These are phyloP conservation scores for Stramenopiles sp. DNA, from an alignment of 352 stramenopile species.

Conservation along the genomic window DNA sequence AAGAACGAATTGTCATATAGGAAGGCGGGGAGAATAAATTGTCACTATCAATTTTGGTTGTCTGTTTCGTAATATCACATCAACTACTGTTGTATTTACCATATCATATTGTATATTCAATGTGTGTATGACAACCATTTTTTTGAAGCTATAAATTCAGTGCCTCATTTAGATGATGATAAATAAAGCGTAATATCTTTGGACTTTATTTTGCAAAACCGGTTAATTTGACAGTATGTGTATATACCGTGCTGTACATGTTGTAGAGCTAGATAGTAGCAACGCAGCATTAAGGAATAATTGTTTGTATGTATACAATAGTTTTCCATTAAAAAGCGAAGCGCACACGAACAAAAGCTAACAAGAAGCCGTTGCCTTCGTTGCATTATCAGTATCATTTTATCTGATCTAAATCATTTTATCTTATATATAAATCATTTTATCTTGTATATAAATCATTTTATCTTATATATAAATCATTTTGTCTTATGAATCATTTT, in stretches of 20 bases:
- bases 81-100: slow-evolving; percentile 10
- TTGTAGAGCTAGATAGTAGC: slow-evolving; percentile 10
- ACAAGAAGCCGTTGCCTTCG: slow-evolving; percentile 8
- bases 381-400: slow-evolving; percentile 11
- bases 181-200: slow-evolving; percentile 11
- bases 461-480: slow-evolving; percentile 12
- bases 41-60: slow-evolving; percentile 10
- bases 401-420: slow-evolving; percentile 11
- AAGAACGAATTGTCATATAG: slow-evolving; percentile 11
- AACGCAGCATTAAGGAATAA: slow-evolving; percentile 5
- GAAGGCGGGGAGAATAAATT: slow-evolving; percentile 9
- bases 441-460: slow-evolving; percentile 11
- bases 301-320: slow-evolving; percentile 11
- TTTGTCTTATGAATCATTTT: slow-evolving; percentile 10
- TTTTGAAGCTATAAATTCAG: slow-evolving; percentile 11
- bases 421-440: slow-evolving; percentile 9
- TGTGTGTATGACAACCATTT: slow-evolving; percentile 7
- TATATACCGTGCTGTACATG: slow-evolving; percentile 8
- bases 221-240: slow-evolving; percentile 9
- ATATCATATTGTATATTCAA: slow-evolving; percentile 12
- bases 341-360: slow-evolving; percentile 6
- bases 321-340: slow-evolving; percentile 9
- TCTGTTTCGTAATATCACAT: slow-evolving; percentile 9
- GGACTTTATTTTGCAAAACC: slow-evolving; percentile 9
- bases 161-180: slow-evolving; percentile 9